Evolutionary conservation across 1,284 basidiomycete genomes (phyloP).

Genomic region (Lentinus polychrous): DNA sequence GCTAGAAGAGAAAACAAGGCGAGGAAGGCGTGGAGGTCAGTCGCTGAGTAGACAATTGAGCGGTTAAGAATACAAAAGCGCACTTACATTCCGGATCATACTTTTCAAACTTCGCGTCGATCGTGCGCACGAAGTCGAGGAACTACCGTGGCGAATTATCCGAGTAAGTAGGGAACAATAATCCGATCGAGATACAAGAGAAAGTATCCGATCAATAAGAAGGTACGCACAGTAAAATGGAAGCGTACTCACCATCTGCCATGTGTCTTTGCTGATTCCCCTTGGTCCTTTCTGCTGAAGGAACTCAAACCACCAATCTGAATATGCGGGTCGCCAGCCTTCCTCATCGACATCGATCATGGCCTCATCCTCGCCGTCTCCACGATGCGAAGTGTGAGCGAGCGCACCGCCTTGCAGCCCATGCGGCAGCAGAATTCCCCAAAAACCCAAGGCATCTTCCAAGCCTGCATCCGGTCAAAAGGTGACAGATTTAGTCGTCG

Average conservation of each 20-base stretch:
- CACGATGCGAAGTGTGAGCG: slow-evolving; percentile 31
- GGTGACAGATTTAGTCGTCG: background rate
- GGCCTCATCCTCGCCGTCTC: slow-evolving; percentile 34
- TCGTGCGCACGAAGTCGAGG: slow-evolving; percentile 74
- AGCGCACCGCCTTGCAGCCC: slow-evolving; percentile 72
- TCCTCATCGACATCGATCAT: slow-evolving; percentile 31
- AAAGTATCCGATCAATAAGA: background rate
- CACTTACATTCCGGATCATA: slow-evolving; percentile 81
- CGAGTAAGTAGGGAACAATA: too few species aligned
- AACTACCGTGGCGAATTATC: slow-evolving; percentile 40
- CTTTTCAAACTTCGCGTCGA: slow-evolving; percentile 74
- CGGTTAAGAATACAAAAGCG: background rate
- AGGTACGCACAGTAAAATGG: background rate
- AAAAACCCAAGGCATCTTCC: slow-evolving; percentile 78
- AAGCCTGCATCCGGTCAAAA: slow-evolving; percentile 34
- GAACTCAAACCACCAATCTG: slow-evolving; percentile 83
- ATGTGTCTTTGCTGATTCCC: slow-evolving; percentile 92
- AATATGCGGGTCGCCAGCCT: slow-evolving; percentile 65
- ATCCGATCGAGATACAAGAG: background rate
- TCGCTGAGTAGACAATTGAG: too few species aligned
- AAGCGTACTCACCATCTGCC: slow-evolving; percentile 66
- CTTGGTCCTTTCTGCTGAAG: slow-evolving; percentile 64
- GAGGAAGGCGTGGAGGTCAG: background rate
- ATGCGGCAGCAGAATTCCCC: slow-evolving; percentile 78
- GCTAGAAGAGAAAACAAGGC: slow-evolving; percentile 34